Percentiles rank a stretch among this genome's conserved stretches.
Evolutionary conservation across 495 filamentous ascomycete species (phyloP).

Genomic region (Podospora comata): DNA sequence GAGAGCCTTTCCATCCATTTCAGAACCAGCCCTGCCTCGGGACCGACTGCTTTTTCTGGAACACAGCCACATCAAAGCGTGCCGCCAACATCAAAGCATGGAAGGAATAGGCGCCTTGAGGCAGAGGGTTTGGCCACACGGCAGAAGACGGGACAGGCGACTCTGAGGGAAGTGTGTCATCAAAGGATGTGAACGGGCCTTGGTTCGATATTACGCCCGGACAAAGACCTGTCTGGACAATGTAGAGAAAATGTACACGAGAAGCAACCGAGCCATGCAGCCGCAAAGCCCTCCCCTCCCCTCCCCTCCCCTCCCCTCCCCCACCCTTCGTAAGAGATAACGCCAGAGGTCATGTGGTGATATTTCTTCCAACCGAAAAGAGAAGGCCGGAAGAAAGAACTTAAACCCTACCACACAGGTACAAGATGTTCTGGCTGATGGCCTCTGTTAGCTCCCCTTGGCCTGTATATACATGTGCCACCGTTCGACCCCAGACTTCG

Average conservation of each 20-base stretch:
- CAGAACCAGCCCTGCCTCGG: neutral
- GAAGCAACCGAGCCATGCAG: neutral
- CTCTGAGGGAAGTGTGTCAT: neutral
- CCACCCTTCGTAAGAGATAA: neutral
- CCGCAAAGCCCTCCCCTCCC: conserved; percentile 3
- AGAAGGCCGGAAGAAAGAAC: conserved; percentile 10
- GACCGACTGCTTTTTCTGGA: neutral
- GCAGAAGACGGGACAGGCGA: neutral
- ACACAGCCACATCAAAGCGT: neutral
- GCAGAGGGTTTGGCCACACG: neutral
- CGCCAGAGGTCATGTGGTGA: conserved; percentile 21
- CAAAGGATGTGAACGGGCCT: neutral
- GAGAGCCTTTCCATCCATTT: neutral
- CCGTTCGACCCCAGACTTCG: conserved; percentile 49
- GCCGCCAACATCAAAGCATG: neutral
- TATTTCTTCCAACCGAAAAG: conserved; percentile 4
- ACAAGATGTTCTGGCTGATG: conserved; percentile 51
- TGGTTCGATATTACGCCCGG: neutral
- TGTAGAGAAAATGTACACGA: conserved; percentile 13
- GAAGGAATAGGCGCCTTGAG: conserved; percentile 2
- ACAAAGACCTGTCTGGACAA: conserved; percentile 8
- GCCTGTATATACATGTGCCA: conserved; percentile 52
- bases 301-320: too few species aligned
- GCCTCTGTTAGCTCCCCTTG: conserved; percentile 43
- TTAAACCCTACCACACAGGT: conserved; percentile 49